Percentiles rank a stretch among this genome's conserved stretches.
Conservation (phyloP, 2,329 filamentous ascomycete genomes). For the Pseudopithomyces chartarum region DNA sequence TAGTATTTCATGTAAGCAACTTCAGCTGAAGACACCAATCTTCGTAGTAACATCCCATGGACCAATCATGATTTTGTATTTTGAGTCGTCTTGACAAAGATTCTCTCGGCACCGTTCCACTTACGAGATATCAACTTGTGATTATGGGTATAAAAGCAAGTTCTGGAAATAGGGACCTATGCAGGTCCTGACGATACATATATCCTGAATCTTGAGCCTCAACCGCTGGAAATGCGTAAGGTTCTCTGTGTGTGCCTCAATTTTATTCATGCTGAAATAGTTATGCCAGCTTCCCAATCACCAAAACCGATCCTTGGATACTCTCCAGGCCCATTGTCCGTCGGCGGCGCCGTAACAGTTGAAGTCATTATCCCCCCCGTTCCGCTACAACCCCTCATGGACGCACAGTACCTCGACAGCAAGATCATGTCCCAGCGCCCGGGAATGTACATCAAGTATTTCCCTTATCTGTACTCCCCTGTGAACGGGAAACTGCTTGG, state of each 20-base stretch:
- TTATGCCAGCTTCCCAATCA: not conserved
- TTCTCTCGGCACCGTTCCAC: too few relatives aligned
- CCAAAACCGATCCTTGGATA: not conserved
- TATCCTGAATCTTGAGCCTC: not conserved
- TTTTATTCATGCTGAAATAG: too few relatives aligned
- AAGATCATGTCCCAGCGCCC: not conserved
- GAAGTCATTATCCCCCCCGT: not conserved
- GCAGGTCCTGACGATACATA: not conserved
- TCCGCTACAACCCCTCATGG: not conserved
- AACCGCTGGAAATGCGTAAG: not conserved
- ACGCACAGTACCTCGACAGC: not conserved
- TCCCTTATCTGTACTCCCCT: not conserved
- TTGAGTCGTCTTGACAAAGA: too few relatives aligned
- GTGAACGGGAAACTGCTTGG: not conserved
- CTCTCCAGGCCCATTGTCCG: not conserved
- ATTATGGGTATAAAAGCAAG: too few relatives aligned
- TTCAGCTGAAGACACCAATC: too few relatives aligned
- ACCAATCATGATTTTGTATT: too few relatives aligned
- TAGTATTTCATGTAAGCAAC: too few relatives aligned
- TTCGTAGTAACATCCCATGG: too few relatives aligned
- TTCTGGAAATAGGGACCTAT: not conserved
- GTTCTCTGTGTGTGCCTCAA: not conserved
- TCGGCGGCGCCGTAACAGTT: not conserved
- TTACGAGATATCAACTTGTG: too few relatives aligned
- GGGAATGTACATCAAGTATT: not conserved